Base-by-base conservation (phyloP, 495 filamentous ascomycete genomes). In the Hamigera avellanea region DNA sequence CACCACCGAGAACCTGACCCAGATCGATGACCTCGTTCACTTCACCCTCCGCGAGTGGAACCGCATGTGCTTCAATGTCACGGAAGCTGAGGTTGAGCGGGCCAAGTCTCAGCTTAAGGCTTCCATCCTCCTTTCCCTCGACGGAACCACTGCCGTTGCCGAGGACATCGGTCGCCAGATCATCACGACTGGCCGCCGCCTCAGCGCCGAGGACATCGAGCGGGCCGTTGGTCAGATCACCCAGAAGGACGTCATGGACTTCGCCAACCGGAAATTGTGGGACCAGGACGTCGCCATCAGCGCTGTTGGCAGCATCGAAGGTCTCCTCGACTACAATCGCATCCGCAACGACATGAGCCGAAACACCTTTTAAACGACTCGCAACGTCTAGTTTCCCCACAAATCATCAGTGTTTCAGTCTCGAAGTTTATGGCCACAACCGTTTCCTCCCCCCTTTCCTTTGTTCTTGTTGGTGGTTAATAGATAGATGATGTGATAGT, bases 101-200 rank as follows among this genome's bases (percentile, higher is more conserved):
- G 93, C 91, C 57, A 99, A 99, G 75, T 83, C 93, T 36, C 91
- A 99, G 69, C 81, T 99, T 46, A 98, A 98, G 76, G 93, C 93
- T 33, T 94, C 91, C 21, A 85, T 96, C 48, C 80, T 98, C 36
- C 79, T 99, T 45, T 88, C 85, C 21, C 85, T 99, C 21, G 91
- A 99, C 67, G 93, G 86, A 59, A 96, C 93, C 49, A 94, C 89
- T 26, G 86, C 89, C 43, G 82, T 94, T 23, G 91, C 91, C 31
- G 91, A 99, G 72, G 91, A 99, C 59, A 95, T 99, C 53, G 91
- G 91, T 47, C 83, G 91, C 50, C 91, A 99, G 66, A 86, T 96
- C 66, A 80, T 99, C 66, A 96, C 86, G 40, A 96, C 91, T 26
- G 91, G 91, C 56, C 78, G 91, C 42, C 76, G 91, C 32, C 81